Base-by-base conservation (phyloP, 345 rosid genomes). In the Psidium friedrichsthalianum region DNA sequence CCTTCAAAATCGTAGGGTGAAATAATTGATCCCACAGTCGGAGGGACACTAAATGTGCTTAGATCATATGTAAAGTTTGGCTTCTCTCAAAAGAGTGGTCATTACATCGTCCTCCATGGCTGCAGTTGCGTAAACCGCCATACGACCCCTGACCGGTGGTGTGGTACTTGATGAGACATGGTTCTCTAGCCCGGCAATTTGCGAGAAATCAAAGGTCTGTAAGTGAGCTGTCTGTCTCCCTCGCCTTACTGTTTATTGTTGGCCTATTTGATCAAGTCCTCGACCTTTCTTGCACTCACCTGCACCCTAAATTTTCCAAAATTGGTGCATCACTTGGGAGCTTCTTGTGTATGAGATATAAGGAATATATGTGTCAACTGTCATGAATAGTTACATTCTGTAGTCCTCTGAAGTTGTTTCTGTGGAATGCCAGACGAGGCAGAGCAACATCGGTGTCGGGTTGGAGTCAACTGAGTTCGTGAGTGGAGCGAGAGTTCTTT, bases 31-130 rank as follows among this genome's bases (percentile, higher is more conserved):
- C 92, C 91, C 56, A 91, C 92, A 8, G 85, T 91, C 36, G 85
- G 82, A 81, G 91, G 93, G 53, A 91, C 92, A 2, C 53, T 85
- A 21, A 90, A 91, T 85, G 90, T 90, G 61, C 83, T 91, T 2
- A 84, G 84, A 81, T 89, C 91, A 8, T 84, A 86, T 53, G 86
- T 89, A 22, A 91, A 86, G 82, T 86, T 87, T 69, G 82, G 87
- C n/a, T 29, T 86, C 89, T 5, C 87, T 89, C 12, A 85, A 84
- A 87, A 88, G 91, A 47, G 90, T 90, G 86, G 87, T 90, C 59
- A 52, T 89, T 53, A 91, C 91, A 40, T n/a, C n/a, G n/a, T 89
- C 92, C 8, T 91, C 89, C 25, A 84, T 88, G n/a, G 89, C 90
- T 10, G 84, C 90, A 51, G 85, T 90, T 78, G 20, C 44, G 25